A percentile compares a stretch with the other conserved stretches of the same genome.
Conservation (phyloP, 441 rosid genomes). For the Monsonia emarginata region DNA sequence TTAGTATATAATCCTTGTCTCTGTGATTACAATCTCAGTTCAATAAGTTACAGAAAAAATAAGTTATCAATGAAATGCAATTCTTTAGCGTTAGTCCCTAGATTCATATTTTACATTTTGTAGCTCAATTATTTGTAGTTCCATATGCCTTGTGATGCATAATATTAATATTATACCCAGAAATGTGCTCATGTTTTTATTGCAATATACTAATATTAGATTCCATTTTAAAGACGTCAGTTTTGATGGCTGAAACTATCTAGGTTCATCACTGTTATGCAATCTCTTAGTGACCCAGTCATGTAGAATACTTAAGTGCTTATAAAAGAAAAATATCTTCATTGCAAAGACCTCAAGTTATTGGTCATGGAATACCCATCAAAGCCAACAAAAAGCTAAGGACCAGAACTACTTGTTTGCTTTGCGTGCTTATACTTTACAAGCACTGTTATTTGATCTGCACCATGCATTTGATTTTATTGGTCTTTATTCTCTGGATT, state of each 20-base stretch:
- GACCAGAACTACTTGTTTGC: neutral
- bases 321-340: neutral
- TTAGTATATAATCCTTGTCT: neutral
- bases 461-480: neutral
- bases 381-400: neutral
- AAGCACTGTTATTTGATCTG: neutral
- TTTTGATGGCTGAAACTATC: conserved; percentile 2
- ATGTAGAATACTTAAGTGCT: neutral
- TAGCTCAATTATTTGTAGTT: neutral
- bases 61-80: neutral
- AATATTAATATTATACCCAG: neutral
- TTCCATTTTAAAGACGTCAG: neutral
- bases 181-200: neutral
- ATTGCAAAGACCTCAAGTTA: neutral
- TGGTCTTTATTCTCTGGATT: neutral
- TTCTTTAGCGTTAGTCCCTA: neutral
- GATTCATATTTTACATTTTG: neutral
- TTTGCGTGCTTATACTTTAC: neutral
- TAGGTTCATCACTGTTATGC: neutral
- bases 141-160: neutral
- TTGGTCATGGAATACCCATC: neutral
- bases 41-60: neutral
- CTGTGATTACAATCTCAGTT: neutral
- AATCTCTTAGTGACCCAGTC: neutral
- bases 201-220: neutral